A percentile compares a stretch with the other conserved stretches of the same genome.
phyloP scores from a whole-genome alignment of 139 green algal species.

The Volvox reticuliferus region DNA sequence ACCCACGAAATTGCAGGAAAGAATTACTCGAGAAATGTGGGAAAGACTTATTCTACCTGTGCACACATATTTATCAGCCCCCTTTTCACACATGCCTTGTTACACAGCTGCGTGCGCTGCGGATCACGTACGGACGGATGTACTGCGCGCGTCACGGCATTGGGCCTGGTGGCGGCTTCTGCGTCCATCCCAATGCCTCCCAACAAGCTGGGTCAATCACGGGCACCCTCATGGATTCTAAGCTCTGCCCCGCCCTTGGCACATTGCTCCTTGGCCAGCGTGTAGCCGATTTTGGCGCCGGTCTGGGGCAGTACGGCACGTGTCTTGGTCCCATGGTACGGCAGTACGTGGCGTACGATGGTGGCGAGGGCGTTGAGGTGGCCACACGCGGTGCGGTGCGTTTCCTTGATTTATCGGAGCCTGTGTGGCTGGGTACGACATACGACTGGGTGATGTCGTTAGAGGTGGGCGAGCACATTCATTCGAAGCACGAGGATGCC shows the following conservation, averaged over 20 bases:
- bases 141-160: slow-evolving; percentile 24
- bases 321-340: not conserved
- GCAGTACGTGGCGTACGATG: slow-evolving; percentile 34
- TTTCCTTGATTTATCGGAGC: slow-evolving; percentile 34
- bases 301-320: slow-evolving; percentile 28
- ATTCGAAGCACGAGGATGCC: not conserved
- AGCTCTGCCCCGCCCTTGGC: not conserved
- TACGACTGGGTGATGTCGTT: slow-evolving; percentile 41
- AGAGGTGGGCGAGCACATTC: slow-evolving; percentile 39
- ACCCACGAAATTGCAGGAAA: too few relatives aligned
- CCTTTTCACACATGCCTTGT: too few relatives aligned
- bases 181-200: not conserved
- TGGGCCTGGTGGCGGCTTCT: slow-evolving; percentile 38
- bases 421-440: not conserved
- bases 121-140: not conserved
- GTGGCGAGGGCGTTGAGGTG: slow-evolving; percentile 27
- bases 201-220: not conserved
- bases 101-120: not conserved
- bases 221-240: not conserved
- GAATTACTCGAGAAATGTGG: too few relatives aligned
- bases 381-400: slow-evolving; percentile 14
- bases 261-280: not conserved
- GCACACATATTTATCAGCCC: too few relatives aligned
- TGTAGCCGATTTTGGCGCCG: slow-evolving; percentile 14
- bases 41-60: too few relatives aligned